Conservation (phyloP, 768 basidiomycete genomes). For the Cystofilobasidium capitatum region DNA sequence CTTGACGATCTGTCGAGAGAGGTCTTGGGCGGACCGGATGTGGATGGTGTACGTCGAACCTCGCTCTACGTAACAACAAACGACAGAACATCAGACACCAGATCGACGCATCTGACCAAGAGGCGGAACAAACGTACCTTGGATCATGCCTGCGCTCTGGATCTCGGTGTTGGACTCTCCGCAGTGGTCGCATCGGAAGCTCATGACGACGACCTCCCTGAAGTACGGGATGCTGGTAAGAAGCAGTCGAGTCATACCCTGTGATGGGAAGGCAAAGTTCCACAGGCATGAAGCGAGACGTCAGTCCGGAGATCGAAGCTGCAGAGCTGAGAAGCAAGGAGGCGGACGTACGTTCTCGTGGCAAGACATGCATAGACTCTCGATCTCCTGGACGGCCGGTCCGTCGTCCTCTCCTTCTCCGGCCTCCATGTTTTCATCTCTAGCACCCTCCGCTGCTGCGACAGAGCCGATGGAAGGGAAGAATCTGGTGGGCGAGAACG, state of each 20-base stretch:
- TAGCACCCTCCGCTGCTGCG: constrained; percentile 44
- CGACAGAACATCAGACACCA: neutral
- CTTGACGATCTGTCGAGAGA: constrained; percentile 87
- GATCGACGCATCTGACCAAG: neutral
- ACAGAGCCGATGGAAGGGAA: constrained; percentile 55
- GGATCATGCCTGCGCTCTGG: constrained; percentile 75
- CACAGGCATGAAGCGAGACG: neutral
- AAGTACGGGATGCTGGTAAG: constrained; percentile 93
- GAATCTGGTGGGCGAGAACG: constrained; percentile 36
- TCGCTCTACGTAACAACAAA: constrained; percentile 49
- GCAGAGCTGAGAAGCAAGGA: neutral
- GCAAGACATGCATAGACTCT: constrained; percentile 90
- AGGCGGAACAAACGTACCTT: constrained; percentile 46
- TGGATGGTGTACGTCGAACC: constrained; percentile 72
- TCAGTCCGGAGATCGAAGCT: neutral
- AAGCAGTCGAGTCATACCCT: constrained; percentile 82
- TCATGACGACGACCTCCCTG: constrained; percentile 88
- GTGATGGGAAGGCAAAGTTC: constrained; percentile 33
- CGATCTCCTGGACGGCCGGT: constrained; percentile 66
- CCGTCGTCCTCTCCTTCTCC: constrained; percentile 46
- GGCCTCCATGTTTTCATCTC: constrained; percentile 28
- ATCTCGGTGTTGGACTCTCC: constrained; percentile 85
- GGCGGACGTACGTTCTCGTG: constrained; percentile 63
- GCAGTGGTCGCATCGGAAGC: constrained; percentile 91
- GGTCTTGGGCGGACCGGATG: constrained; percentile 62